A percentile compares a stretch with the other conserved stretches of the same genome.
Evolutionary conservation across 768 basidiomycete genomes (phyloP).

Genomic region (Antrodiella citrinella): DNA sequence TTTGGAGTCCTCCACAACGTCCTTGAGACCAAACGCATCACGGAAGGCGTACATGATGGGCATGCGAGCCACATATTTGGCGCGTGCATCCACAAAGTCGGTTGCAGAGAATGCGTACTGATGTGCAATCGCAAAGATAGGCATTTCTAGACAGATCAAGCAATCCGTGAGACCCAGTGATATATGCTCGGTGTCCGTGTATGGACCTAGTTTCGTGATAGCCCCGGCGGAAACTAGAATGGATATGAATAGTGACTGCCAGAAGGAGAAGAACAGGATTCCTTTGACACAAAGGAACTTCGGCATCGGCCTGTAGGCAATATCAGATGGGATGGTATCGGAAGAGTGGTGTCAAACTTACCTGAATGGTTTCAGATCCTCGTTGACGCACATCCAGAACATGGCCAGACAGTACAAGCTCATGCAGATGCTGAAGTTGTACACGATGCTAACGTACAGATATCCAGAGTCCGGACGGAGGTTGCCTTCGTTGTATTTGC

Average conservation of each 20-base stretch:
- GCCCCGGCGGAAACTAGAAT: conserved; percentile 77
- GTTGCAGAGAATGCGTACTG: conserved; percentile 89
- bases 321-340: neutral
- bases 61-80: conserved; percentile 77
- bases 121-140: conserved; percentile 91
- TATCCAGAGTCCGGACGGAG: conserved; percentile 84
- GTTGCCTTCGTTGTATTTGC: conserved; percentile 86
- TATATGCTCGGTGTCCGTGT: conserved; percentile 83
- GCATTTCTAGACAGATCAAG: conserved; percentile 96
- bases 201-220: conserved; percentile 77
- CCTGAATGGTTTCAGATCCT: conserved; percentile 87
- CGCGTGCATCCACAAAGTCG: conserved; percentile 69
- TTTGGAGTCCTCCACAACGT: conserved; percentile 81
- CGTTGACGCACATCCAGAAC: conserved; percentile 91
- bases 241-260: conserved; percentile 86
- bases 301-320: conserved; percentile 63
- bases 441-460: conserved; percentile 82
- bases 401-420: conserved; percentile 87
- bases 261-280: conserved; percentile 97
- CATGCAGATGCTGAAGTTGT: conserved; percentile 75
- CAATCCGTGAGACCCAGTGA: conserved; percentile 86
- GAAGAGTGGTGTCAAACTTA: conserved; percentile 24
- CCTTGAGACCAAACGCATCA: conserved; percentile 81
- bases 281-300: conserved; percentile 99
- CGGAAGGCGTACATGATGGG: conserved; percentile 79